Evolutionary conservation across 2,329 filamentous ascomycete species (phyloP), one percentile per base, ranked within the genome.

Genomic region (Hypoxylon sp.): DNA sequence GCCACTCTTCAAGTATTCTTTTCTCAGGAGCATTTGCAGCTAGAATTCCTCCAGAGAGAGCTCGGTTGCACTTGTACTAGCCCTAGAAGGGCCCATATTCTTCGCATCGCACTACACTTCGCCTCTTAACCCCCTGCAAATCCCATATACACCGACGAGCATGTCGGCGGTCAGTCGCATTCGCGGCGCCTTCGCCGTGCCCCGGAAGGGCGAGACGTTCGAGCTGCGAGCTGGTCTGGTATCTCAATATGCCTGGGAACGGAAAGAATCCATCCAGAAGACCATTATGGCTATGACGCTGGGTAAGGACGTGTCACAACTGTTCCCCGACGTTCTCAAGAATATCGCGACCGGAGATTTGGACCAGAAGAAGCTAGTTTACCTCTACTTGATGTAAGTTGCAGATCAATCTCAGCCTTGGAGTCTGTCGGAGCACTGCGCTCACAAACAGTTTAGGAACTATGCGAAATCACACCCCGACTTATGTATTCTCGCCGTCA

Each of bases 231-330:
- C 94, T 64, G 95, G 95, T 33, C 82, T 99, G 75, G 95, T 96
- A 64, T 99, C 95, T 64, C 95, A 99, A 80, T 99, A 98, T 89
- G 95, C 95, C 59, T 97, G 96, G 79, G 95, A 99, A 85, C 89
- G 92, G 72, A 99, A 99, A 78, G 95, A 99, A 81, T 91, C 95
- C 20, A 99, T 99, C 69, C 95, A 99, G 75, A 98, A 97, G 83
- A 99, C 95, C 65, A 99, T 99, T 79, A 98, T 98, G 93, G 93
- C 95, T 74, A 99, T 99, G 95, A 99, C 95, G 1, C 77, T 99
- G 69, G 95, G 95, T 75, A 99, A 99, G 78, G 95, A 99, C 78
- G 95, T 99, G 58, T 99, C 95, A 50, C 91, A 93, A 54, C 81
- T 99, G 64, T 99, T 99, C 74, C 95, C 95, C 1, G 95, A 99